Conservation (phyloP, 106 monocot species). For the Dendrobium nobile region DNA sequence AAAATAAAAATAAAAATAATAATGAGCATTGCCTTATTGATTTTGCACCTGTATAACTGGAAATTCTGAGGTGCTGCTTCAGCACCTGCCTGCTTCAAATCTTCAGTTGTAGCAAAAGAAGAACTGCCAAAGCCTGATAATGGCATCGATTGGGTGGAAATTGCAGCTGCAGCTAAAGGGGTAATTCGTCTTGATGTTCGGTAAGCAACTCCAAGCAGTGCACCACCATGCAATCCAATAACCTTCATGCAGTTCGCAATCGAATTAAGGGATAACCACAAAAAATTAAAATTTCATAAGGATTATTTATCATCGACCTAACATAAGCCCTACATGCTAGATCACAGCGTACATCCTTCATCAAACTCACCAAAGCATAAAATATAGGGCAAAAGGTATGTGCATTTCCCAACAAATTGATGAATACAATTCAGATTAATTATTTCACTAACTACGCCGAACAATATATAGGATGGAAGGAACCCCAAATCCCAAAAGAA, state of each 20-base stretch:
- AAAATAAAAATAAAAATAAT: neutral
- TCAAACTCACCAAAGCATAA: no score
- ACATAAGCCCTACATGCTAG: no score
- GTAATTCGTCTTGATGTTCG: conserved; percentile 76
- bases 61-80: conserved; percentile 91
- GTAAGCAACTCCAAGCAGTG: conserved; percentile 95
- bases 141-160: conserved; percentile 90
- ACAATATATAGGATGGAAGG: no score
- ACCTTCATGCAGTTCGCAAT: conserved; percentile 42
- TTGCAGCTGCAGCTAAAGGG: conserved; percentile 65
- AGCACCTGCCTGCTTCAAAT: conserved; percentile 44
- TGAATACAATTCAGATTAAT: no score
- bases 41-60: conserved; percentile 75
- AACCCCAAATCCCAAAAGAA: no score
- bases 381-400: no score
- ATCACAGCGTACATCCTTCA: no score
- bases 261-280: conserved; percentile 10
- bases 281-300: neutral
- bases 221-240: conserved; percentile 93
- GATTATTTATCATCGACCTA: no score
- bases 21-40: neutral
- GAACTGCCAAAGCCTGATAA: conserved; percentile 88
- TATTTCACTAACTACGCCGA: no score
- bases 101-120: conserved; percentile 70
- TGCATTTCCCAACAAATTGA: no score